These are phyloP conservation scores for Saccharomycopsis oosterbeekiorum DNA, from an alignment of 805 yeast genomes.

Conservation along the genomic window DNA sequence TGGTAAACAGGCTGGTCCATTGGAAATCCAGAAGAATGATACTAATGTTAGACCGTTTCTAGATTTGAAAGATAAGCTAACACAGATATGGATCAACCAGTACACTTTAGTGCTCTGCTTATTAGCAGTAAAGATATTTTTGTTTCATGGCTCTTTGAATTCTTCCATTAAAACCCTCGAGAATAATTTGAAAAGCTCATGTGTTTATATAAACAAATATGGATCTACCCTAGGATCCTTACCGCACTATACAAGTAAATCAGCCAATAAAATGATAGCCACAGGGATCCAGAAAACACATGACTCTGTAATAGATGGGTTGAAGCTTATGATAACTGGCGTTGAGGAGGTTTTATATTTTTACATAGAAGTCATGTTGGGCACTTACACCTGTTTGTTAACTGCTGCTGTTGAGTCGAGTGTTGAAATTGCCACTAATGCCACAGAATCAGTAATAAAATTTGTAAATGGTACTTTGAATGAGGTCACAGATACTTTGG, in stretches of 20 bases:
- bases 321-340: conserved; percentile 42
- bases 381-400: conserved; percentile 79
- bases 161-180: conserved; percentile 34
- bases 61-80: conserved; percentile 40
- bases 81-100: conserved; percentile 61
- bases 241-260: conserved; percentile 47
- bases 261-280: conserved; percentile 45
- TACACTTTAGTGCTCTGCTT: conserved; percentile 48
- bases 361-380: conserved; percentile 61
- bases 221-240: conserved; percentile 30
- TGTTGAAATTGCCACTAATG: conserved; percentile 60
- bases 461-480: conserved; percentile 53
- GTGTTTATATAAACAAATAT: conserved; percentile 37
- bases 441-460: conserved; percentile 52
- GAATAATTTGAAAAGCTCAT: conserved; percentile 32
- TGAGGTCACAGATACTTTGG: conserved; percentile 47
- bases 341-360: conserved; percentile 53
- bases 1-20: background rate
- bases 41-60: conserved; percentile 28
- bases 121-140: conserved; percentile 46
- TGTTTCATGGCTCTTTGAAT: conserved; percentile 43
- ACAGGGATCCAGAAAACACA: conserved; percentile 40
- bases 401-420: conserved; percentile 67
- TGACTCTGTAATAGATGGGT: conserved; percentile 32
- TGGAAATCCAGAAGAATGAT: background rate